A percentile compares a stretch with the other conserved stretches of the same genome.
Conservation (phyloP, 2,329 filamentous ascomycete genomes). For the Cercospora janseana region DNA sequence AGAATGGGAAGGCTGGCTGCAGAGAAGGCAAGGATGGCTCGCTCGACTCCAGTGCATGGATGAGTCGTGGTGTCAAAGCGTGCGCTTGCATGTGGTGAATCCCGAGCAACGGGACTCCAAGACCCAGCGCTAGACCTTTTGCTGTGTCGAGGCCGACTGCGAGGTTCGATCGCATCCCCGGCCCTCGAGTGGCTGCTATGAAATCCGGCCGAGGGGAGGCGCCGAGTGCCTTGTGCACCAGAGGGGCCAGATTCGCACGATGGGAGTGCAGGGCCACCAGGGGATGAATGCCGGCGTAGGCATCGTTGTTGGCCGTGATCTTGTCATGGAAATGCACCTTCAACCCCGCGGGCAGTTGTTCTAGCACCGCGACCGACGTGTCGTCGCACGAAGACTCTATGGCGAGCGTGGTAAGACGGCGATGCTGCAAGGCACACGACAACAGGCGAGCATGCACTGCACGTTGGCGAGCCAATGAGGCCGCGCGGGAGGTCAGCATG, state of each 20-base stretch:
- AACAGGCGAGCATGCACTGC: background rate
- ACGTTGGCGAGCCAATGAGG: too few species aligned
- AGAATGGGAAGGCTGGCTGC: conserved; percentile 70
- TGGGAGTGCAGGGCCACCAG: conserved; percentile 73
- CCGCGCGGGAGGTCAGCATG: too few species aligned
- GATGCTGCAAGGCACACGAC: conserved; percentile 8
- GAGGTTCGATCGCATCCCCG: conserved; percentile 80
- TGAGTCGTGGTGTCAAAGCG: conserved; percentile 79
- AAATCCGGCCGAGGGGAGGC: conserved; percentile 63
- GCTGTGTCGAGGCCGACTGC: conserved; percentile 76
- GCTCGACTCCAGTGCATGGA: conserved; percentile 23
- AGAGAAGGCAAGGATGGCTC: background rate
- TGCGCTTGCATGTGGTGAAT: conserved; percentile 99
- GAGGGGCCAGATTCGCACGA: conserved; percentile 63
- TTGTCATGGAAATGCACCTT: conserved; percentile 70
- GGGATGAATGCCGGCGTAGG: conserved; percentile 77
- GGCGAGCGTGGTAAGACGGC: conserved; percentile 55
- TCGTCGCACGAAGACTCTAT: conserved; percentile 91
- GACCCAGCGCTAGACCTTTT: conserved; percentile 82
- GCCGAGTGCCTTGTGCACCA: conserved; percentile 60
- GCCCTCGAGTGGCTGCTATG: conserved; percentile 84
- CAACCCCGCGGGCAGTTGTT: conserved; percentile 16
- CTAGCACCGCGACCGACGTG: conserved; percentile 79
- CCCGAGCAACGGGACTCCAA: conserved; percentile 76
- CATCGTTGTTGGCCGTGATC: conserved; percentile 73